These are phyloP conservation scores for Macroventuria anomochaeta DNA, from an alignment of 2,329 filamentous ascomycete species.

Conservation along the genomic window DNA sequence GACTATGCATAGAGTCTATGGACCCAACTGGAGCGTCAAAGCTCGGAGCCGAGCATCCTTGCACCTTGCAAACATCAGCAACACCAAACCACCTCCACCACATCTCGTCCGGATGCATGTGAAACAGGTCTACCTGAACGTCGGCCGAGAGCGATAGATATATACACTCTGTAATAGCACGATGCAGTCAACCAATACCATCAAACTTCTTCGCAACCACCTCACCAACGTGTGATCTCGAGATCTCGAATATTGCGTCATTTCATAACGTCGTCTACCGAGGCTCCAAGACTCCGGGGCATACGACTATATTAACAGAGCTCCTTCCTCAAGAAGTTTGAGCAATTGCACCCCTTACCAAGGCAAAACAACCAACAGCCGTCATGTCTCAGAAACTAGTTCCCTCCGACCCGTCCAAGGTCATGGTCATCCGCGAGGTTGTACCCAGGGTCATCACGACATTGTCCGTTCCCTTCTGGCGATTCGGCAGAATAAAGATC, in stretches of 20 bases:
- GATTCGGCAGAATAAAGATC: constrained; percentile 79
- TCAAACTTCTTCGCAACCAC: background rate
- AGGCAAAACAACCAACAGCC: no score
- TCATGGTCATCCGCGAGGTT: constrained; percentile 89
- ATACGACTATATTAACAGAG: background rate
- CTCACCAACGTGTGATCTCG: constrained; percentile 17
- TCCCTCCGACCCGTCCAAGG: constrained; percentile 72
- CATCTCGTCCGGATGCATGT: constrained; percentile 10
- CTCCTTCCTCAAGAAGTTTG: background rate
- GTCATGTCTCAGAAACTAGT: constrained; percentile 52
- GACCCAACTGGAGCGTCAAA: background rate
- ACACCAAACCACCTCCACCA: constrained; percentile 10
- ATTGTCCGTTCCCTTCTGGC: constrained; percentile 81
- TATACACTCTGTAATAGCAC: background rate
- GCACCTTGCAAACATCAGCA: constrained; percentile 12
- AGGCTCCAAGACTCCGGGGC: constrained; percentile 9
- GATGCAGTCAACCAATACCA: background rate
- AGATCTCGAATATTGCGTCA: constrained; percentile 34
- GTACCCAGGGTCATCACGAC: constrained; percentile 76
- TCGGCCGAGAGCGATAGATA: constrained; percentile 17
- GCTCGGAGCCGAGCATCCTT: constrained; percentile 12
- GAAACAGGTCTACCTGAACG: background rate
- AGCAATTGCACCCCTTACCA: background rate
- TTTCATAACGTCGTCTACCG: constrained; percentile 35
- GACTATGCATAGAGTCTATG: constrained; percentile 11